A percentile compares a stretch with the other conserved stretches of the same genome.
Evolutionary conservation across 768 basidiomycete genomes (phyloP).

Genomic region (Tulasnella sp.): DNA sequence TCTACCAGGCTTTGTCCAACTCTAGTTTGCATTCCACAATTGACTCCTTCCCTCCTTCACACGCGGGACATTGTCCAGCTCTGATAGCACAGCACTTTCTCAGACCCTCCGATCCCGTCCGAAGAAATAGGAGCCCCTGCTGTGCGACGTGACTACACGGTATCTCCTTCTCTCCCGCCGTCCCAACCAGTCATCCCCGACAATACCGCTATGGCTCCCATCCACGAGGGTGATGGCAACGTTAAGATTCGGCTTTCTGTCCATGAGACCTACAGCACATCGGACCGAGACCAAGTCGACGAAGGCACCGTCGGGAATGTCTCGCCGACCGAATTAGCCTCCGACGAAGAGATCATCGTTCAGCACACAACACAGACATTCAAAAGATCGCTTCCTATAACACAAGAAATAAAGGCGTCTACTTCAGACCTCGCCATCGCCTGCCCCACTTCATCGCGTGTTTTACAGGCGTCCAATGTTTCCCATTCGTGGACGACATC

Average conservation of each 20-base stretch:
- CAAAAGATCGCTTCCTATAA: slow-evolving; percentile 24
- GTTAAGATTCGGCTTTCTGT: slow-evolving; percentile 3
- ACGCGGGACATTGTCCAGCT: slow-evolving; percentile 25
- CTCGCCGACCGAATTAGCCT: slow-evolving; percentile 9
- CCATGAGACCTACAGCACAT: neutral
- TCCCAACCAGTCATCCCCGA: neutral
- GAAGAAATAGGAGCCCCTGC: slow-evolving; percentile 2
- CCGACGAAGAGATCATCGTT: neutral
- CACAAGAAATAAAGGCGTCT: neutral
- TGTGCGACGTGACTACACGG: neutral
- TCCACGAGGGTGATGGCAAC: neutral
- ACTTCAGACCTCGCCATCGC: neutral
- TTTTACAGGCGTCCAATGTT: slow-evolving; percentile 10
- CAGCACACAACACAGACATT: neutral
- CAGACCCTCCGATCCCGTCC: slow-evolving; percentile 25
- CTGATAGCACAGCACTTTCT: slow-evolving; percentile 13
- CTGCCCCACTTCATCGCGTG: neutral
- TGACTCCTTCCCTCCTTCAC: slow-evolving; percentile 20
- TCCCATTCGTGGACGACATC: slow-evolving; percentile 28
- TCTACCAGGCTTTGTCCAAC: slow-evolving; percentile 19
- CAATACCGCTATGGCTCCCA: neutral
- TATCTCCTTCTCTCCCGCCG: neutral
- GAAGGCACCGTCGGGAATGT: neutral
- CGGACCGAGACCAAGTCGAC: neutral
- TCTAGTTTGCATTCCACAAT: slow-evolving; percentile 20